These are phyloP conservation scores for Paramecium sexaurelia DNA, from an alignment of 73 alveolate genomes.

Conservation along the genomic window DNA sequence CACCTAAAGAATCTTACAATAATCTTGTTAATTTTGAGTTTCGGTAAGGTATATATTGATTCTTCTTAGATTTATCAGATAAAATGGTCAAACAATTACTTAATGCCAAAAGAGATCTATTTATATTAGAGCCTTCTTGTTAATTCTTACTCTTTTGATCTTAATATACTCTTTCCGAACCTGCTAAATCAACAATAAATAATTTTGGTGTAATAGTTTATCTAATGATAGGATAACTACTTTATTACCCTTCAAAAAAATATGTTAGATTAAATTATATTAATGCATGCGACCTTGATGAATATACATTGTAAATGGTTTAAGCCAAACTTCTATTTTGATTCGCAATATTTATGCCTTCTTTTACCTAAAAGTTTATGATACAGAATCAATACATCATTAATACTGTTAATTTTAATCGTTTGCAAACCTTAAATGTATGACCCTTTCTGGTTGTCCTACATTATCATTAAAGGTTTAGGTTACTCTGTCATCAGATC, in stretches of 20 bases:
- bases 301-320: constrained; percentile 22
- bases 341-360: constrained; percentile 6
- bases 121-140: constrained; percentile 93
- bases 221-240: constrained; percentile 51
- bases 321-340: constrained; percentile 32
- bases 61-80: constrained; percentile 77
- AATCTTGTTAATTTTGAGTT: constrained; percentile 94
- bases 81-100: constrained; percentile 94
- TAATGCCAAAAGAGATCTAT: constrained; percentile 91
- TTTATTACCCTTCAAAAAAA: not conserved
- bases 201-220: constrained; percentile 71
- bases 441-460: constrained; percentile 81
- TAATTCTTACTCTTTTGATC: constrained; percentile 79
- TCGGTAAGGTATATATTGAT: constrained; percentile 92
- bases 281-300: constrained; percentile 49
- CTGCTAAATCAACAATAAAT: constrained; percentile 95
- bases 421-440: constrained; percentile 64
- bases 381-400: not conserved
- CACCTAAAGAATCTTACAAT: constrained; percentile 95
- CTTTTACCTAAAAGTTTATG: not conserved
- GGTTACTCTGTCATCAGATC: constrained; percentile 73
- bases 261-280: not conserved
- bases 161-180: constrained; percentile 90
- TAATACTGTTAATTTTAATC: not conserved
- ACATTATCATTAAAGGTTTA: constrained; percentile 78